Evolutionary conservation across 2,329 filamentous ascomycete genomes (phyloP), one percentile per base, ranked within the genome.

Genomic region (Aspergillus clavatus): DNA sequence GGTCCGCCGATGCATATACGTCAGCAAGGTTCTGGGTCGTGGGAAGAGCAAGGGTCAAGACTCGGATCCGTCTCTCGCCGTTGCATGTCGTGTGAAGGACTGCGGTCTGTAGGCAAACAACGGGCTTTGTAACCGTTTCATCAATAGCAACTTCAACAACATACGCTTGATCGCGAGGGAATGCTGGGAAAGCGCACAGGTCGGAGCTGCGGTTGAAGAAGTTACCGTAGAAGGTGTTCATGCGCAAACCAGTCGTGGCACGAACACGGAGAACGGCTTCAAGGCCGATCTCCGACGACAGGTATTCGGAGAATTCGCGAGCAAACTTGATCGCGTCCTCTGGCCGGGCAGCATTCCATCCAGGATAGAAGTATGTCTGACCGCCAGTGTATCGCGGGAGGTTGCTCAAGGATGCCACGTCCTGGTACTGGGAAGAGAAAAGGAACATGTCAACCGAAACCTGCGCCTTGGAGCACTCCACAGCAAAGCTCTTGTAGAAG

Each of bases 131-230:
- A 50, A 98, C 77, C 27, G 82, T 93, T 73, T 98, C 93, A 59
- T 98, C 93, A 55, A 98, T 97, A 11, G 93, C 90, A 44, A 98
- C 94, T 69, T 98, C 93, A 16, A 98, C 91, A 35, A 97, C 93
- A 64, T 97, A 97, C 52, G 87, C 89, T 68, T 98, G 93, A 61
- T 98, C 93, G 63, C 93, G 85, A 24, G 93, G 93, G 76, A 98
- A 97, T 0, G 93, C 90, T 1, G 93, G 93, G 78, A 98, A 98
- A 10, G 93, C 93, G 67, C 93, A 97, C 24, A 98, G 81, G 72
- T 98, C 93, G 12, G 90, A 96, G 65, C 89, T 95, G 57, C 93
- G 82, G 75, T 97, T 98, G 78, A 98, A 98, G 72, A 98, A 98
- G 74, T 98, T 98, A 56, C 93, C 93, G 69, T 97, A 98, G 72